Percentiles rank a stretch among this genome's conserved stretches.
Evolutionary conservation across 2,329 filamentous ascomycete species (phyloP).

Genomic region (Clarireedia sp.): DNA sequence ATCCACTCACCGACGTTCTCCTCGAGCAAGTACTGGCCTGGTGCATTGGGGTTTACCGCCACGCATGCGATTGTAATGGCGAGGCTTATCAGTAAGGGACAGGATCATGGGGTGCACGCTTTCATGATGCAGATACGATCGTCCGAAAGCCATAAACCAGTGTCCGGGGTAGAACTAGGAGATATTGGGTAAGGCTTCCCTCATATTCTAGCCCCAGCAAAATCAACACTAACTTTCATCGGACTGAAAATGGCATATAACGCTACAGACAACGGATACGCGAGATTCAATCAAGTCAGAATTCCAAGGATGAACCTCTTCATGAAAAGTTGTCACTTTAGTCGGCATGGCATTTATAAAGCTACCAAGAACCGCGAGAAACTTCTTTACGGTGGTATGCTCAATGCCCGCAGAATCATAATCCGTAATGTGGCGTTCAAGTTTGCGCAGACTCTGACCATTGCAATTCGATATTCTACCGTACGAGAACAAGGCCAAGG

Average conservation of each 20-base stretch:
- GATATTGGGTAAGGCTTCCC: not conserved
- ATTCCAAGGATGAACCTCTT: conserved; percentile 31
- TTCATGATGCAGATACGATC: not conserved
- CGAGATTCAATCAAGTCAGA: conserved; percentile 29
- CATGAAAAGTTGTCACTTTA: conserved; percentile 25
- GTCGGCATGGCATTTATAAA: conserved; percentile 27
- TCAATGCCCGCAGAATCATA: conserved; percentile 28
- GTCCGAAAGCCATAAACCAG: not conserved
- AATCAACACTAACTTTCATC: conserved; percentile 8
- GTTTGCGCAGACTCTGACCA: conserved; percentile 30
- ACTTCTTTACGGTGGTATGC: conserved; percentile 26
- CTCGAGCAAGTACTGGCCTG: conserved; percentile 30
- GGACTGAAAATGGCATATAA: conserved; percentile 26
- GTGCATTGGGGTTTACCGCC: conserved; percentile 21
- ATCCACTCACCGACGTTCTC: conserved; percentile 26
- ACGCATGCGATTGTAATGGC: conserved; percentile 29
- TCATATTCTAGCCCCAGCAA: not conserved
- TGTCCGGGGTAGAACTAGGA: not conserved
- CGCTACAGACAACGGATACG: conserved; percentile 30
- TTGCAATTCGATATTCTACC: conserved; percentile 30
- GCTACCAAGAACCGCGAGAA: conserved; percentile 26
- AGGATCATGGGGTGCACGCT: not conserved
- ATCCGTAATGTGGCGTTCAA: conserved; percentile 23
- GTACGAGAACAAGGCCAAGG: conserved; percentile 22
- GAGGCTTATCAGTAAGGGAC: conserved; percentile 22